A percentile compares a stretch with the other conserved stretches of the same genome.
phyloP scores from a whole-genome alignment of 225 moss, liverwort and hornwort genomes.

The Bryum argenteum region DNA sequence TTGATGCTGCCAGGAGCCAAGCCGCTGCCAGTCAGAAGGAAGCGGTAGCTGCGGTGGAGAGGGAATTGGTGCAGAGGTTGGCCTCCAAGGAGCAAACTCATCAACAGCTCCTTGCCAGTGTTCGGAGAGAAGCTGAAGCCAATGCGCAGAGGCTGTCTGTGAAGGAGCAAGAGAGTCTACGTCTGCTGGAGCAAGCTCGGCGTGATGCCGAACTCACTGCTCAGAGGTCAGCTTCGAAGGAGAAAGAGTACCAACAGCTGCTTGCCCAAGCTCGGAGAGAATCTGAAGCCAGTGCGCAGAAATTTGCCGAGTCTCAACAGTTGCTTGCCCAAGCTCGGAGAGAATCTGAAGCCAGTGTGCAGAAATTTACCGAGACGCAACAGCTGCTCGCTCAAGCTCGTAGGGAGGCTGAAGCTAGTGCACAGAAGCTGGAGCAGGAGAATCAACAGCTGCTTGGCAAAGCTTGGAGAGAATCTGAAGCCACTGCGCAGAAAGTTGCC shows the following conservation, averaged over 20 bases:
- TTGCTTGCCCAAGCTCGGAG: slow-evolving; percentile 16
- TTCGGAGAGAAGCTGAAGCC: slow-evolving; percentile 31
- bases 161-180: slow-evolving; percentile 25
- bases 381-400: slow-evolving; percentile 19
- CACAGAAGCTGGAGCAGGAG: slow-evolving; percentile 20
- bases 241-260: slow-evolving; percentile 13
- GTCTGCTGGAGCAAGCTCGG: slow-evolving; percentile 14
- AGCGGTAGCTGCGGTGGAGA: slow-evolving; percentile 28
- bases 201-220: slow-evolving; percentile 14
- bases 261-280: slow-evolving; percentile 24
- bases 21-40: slow-evolving; percentile 27
- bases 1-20: slow-evolving; percentile 24
- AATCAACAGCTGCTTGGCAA: slow-evolving; percentile 20
- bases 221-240: slow-evolving; percentile 7
- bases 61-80: slow-evolving; percentile 23
- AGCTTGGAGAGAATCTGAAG: slow-evolving; percentile 12
- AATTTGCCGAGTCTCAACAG: slow-evolving; percentile 7
- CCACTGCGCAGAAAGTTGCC: slow-evolving; percentile 16
- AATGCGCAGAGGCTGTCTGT: slow-evolving; percentile 10
- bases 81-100: slow-evolving; percentile 27
- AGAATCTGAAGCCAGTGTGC: slow-evolving; percentile 13
- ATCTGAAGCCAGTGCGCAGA: slow-evolving; percentile 15
- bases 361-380: slow-evolving; percentile 23
- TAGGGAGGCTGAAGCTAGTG: slow-evolving; percentile 17
- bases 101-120: slow-evolving; percentile 27